A percentile compares a stretch with the other conserved stretches of the same genome.
Evolutionary conservation across 2,329 filamentous ascomycete species (phyloP).

Genomic region (Graphium sp.): DNA sequence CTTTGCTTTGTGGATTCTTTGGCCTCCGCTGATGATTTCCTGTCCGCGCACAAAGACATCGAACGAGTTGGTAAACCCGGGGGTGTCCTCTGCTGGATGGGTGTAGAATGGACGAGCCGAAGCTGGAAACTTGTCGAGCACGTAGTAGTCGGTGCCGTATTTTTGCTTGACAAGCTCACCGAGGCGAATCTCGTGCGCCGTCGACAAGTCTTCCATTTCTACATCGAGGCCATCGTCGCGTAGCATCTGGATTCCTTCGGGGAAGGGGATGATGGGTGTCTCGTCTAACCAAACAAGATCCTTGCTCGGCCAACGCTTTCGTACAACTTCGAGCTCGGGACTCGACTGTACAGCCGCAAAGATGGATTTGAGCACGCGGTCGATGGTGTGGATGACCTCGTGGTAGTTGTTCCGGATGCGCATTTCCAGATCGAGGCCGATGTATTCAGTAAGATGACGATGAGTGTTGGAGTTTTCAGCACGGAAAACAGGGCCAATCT

Average conservation of each 20-base stretch:
- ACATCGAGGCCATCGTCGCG: constrained; percentile 59
- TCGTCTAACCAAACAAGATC: constrained; percentile 77
- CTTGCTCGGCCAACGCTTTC: constrained; percentile 70
- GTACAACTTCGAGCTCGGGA: constrained; percentile 62
- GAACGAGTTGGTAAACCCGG: constrained; percentile 72
- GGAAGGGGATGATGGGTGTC: constrained; percentile 68
- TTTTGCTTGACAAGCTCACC: constrained; percentile 75
- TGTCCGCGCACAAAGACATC: constrained; percentile 90
- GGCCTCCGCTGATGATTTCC: constrained; percentile 81
- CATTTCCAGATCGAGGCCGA: constrained; percentile 87
- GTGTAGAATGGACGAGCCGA: constrained; percentile 82
- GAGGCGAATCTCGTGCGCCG: constrained; percentile 71
- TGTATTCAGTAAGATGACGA: constrained; percentile 87
- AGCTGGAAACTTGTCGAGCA: constrained; percentile 82
- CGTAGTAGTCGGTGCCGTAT: constrained; percentile 80
- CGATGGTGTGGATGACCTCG: constrained; percentile 65
- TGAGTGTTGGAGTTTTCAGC: constrained; percentile 95
- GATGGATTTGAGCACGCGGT: constrained; percentile 66
- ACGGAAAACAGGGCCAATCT: constrained; percentile 75
- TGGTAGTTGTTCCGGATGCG: constrained; percentile 77
- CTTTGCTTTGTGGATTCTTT: constrained; percentile 72
- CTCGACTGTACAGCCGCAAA: constrained; percentile 20
- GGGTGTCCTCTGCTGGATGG: constrained; percentile 62
- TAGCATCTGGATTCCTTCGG: constrained; percentile 64
- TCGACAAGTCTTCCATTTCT: constrained; percentile 61